Conservation (phyloP, 176 grass and related monocot genomes). For the Echinochloa phyllopogon region DNA sequence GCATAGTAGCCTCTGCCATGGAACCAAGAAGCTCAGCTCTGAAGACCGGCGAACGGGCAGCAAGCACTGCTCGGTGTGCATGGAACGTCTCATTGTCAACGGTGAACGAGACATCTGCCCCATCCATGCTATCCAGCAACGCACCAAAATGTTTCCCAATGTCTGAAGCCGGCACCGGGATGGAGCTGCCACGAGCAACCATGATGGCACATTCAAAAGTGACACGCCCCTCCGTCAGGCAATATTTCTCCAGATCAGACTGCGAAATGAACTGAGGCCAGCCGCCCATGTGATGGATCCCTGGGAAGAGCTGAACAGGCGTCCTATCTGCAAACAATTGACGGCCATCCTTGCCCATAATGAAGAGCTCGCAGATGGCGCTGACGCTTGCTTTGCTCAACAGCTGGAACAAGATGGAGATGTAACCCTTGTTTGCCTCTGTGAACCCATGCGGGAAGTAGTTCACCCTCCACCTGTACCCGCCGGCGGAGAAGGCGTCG, state of each 20-base stretch:
- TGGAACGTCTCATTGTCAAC: slow-evolving; percentile 18
- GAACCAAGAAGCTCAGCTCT: slow-evolving; percentile 18
- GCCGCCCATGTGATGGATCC: neutral
- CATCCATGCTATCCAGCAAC: slow-evolving; percentile 15
- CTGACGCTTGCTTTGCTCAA: neutral
- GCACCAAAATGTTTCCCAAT: neutral
- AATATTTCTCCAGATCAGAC: neutral
- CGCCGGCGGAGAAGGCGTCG: neutral
- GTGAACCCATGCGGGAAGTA: neutral
- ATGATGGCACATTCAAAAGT: neutral
- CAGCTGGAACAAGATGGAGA: neutral
- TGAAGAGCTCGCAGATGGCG: neutral
- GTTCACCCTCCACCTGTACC: neutral
- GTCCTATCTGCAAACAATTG: neutral
- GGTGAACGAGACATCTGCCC: slow-evolving; percentile 31
- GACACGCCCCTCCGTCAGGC: neutral
- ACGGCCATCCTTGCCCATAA: neutral
- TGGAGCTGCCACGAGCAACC: neutral
- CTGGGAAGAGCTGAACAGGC: neutral
- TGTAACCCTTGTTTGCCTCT: neutral
- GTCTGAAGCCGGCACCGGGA: slow-evolving; percentile 23
- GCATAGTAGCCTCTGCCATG: slow-evolving; percentile 25
- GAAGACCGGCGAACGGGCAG: slow-evolving; percentile 39
- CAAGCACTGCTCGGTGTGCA: slow-evolving; percentile 31
- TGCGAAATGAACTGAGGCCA: neutral